Evolutionary conservation across 169 alveolate genomes (phyloP).

Genomic region (Plasmodium sp.): DNA sequence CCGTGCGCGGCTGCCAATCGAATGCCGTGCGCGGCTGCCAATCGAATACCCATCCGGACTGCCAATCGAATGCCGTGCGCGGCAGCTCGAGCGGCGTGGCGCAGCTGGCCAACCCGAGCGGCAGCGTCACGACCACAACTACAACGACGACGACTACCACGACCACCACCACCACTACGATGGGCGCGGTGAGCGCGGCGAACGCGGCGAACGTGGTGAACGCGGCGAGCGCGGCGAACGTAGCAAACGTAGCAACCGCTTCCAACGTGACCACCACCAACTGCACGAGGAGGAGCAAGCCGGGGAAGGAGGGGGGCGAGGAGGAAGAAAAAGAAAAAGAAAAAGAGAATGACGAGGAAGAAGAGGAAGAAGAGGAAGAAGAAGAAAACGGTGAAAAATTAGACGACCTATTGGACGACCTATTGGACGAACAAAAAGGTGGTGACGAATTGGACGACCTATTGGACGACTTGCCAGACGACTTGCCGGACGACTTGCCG

Average conservation of each 20-base stretch:
- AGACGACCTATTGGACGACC: no score
- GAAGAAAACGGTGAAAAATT: not conserved
- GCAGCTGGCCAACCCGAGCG: not conserved
- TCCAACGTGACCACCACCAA: no score
- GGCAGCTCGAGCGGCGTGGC: not conserved
- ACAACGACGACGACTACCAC: not conserved
- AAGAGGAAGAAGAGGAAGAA: not conserved
- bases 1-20: no score
- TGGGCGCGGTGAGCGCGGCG: not conserved
- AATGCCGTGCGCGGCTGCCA: not conserved
- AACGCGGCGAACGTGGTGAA: not conserved
- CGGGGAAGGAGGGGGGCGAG: not conserved
- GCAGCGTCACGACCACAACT: not conserved
- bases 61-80: no score
- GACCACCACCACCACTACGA: not conserved
- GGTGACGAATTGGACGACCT: no score
- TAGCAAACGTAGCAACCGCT: no score
- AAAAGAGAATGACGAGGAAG: not conserved
- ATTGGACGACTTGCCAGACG: not conserved
- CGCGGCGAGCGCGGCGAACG: no score
- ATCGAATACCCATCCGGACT: not conserved
- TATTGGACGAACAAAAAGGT: no score
- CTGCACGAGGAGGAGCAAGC: not conserved
- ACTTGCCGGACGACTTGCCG: no score
- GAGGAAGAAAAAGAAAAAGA: not conserved